phyloP scores from a whole-genome alignment of 495 filamentous ascomycete genomes.

The Hypoxylon subgilvum region DNA sequence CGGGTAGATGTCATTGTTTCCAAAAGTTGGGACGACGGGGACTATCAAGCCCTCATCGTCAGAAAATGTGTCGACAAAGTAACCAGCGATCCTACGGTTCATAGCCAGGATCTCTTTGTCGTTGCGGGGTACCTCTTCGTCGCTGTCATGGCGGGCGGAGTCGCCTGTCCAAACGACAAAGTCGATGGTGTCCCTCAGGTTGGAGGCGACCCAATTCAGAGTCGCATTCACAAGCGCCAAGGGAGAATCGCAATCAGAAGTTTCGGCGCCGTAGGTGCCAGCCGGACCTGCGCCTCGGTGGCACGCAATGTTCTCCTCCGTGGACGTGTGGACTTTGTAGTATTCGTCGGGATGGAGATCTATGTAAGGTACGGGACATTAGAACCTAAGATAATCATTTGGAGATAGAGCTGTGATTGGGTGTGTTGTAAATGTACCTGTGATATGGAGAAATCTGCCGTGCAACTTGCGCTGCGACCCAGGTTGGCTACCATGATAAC shows the following conservation, averaged over 20 bases:
- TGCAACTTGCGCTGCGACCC: slow-evolving; percentile 60
- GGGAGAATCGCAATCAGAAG: slow-evolving; percentile 87
- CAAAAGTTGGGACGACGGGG: slow-evolving; percentile 87
- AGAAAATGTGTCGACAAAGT: slow-evolving; percentile 77
- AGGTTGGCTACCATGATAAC: slow-evolving; percentile 24
- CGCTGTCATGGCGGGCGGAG: slow-evolving; percentile 92
- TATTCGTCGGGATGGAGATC: slow-evolving; percentile 89
- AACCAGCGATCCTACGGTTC: slow-evolving; percentile 75
- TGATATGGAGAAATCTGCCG: slow-evolving; percentile 92
- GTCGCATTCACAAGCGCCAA: slow-evolving; percentile 82
- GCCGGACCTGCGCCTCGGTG: slow-evolving; percentile 79
- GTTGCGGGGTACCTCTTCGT: slow-evolving; percentile 79
- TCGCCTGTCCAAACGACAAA: slow-evolving; percentile 99
- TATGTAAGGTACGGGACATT: slow-evolving; percentile 44
- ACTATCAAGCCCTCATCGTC: slow-evolving; percentile 65
- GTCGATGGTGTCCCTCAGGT: slow-evolving; percentile 83
- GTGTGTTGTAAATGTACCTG: slow-evolving; percentile 63
- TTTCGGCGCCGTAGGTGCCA: slow-evolving; percentile 81
- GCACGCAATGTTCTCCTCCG: slow-evolving; percentile 70
- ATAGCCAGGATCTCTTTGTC: slow-evolving; percentile 72
- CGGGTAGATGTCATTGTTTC: slow-evolving; percentile 96
- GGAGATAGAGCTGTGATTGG: slow-evolving; percentile 15
- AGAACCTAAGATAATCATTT: slow-evolving; percentile 6
- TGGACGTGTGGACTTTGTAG: slow-evolving; percentile 78
- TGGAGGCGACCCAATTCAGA: slow-evolving; percentile 86